These are phyloP conservation scores for Ceratocystis destructans DNA, from an alignment of 2,329 filamentous ascomycete genomes.

Conservation along the genomic window DNA sequence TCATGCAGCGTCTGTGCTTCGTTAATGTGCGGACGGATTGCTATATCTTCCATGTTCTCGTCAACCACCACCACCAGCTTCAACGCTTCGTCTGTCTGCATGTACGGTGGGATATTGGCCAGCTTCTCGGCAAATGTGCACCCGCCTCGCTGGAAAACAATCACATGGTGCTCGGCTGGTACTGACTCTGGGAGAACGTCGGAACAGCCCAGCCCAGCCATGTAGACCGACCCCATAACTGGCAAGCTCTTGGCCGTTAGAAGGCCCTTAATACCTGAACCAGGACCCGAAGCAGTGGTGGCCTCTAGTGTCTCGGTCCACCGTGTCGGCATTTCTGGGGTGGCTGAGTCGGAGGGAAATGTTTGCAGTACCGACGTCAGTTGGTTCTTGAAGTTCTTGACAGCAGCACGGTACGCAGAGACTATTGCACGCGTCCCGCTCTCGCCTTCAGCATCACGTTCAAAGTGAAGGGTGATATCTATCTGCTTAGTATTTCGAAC, in stretches of 20 bases:
- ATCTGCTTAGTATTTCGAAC: slow-evolving; percentile 59
- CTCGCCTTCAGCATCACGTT: slow-evolving; percentile 20
- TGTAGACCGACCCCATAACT: slow-evolving; percentile 41
- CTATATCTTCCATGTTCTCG: slow-evolving; percentile 26
- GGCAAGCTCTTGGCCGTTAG: slow-evolving; percentile 30
- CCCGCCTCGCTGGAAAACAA: slow-evolving; percentile 67
- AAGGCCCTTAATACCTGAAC: slow-evolving; percentile 56
- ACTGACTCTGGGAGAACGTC: slow-evolving; percentile 39
- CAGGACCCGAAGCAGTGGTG: slow-evolving; percentile 24
- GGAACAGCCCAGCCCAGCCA: slow-evolving; percentile 55
- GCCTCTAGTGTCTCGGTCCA: slow-evolving; percentile 15
- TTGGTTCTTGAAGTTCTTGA: slow-evolving; percentile 19
- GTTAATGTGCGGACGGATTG: slow-evolving; percentile 57
- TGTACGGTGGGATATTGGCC: slow-evolving; percentile 66
- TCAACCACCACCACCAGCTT: slow-evolving; percentile 69
- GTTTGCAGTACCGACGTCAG: slow-evolving; percentile 19
- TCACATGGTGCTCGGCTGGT: slow-evolving; percentile 52
- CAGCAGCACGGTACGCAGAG: slow-evolving; percentile 20
- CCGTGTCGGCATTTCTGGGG: neutral
- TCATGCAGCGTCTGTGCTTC: slow-evolving; percentile 55
- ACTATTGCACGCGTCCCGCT: slow-evolving; percentile 15
- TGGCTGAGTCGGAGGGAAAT: slow-evolving; percentile 12
- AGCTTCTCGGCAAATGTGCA: slow-evolving; percentile 80
- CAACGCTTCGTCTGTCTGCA: slow-evolving; percentile 44
- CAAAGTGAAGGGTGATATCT: slow-evolving; percentile 50